Evolutionary conservation across 2,329 filamentous ascomycete species (phyloP).

Genomic region (Fusarium cyanostomum): DNA sequence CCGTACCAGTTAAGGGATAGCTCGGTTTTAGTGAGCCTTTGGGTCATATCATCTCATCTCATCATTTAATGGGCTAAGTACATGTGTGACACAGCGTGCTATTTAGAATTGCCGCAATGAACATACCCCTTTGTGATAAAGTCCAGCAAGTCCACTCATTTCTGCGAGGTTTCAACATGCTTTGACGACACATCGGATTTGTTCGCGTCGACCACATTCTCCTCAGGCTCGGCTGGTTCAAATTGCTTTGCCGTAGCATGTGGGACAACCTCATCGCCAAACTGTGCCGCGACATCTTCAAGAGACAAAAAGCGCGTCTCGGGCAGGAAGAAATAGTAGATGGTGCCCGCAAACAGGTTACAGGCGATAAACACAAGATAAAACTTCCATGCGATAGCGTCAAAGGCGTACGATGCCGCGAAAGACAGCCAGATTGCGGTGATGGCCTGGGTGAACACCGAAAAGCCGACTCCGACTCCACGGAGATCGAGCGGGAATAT

Average conservation of each 20-base stretch:
- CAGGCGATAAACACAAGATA: slow-evolving; percentile 48
- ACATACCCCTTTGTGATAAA: too few species aligned
- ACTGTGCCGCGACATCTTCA: slow-evolving; percentile 47
- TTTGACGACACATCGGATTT: not conserved
- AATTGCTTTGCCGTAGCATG: not conserved
- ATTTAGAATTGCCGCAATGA: too few species aligned
- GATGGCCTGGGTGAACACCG: slow-evolving; percentile 43
- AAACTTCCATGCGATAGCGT: slow-evolving; percentile 44
- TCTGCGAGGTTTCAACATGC: slow-evolving; percentile 11
- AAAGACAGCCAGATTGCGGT: slow-evolving; percentile 47
- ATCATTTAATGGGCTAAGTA: too few species aligned
- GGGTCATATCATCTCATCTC: too few species aligned
- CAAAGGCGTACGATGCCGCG: slow-evolving; percentile 42
- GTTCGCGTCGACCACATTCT: not conserved
- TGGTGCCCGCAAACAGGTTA: slow-evolving; percentile 42
- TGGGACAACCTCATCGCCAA: slow-evolving; percentile 43
- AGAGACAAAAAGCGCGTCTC: slow-evolving; percentile 48
- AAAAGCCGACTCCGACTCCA: slow-evolving; percentile 39
- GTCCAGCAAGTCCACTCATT: not conserved
- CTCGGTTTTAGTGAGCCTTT: too few species aligned
- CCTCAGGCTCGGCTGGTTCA: not conserved
- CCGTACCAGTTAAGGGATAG: too few species aligned
- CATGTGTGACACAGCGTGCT: too few species aligned
- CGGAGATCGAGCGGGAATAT: slow-evolving; percentile 44
- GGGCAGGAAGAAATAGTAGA: slow-evolving; percentile 49